These are phyloP conservation scores for Candida coleopterorum DNA, from an alignment of 805 yeast species.

Conservation along the genomic window DNA sequence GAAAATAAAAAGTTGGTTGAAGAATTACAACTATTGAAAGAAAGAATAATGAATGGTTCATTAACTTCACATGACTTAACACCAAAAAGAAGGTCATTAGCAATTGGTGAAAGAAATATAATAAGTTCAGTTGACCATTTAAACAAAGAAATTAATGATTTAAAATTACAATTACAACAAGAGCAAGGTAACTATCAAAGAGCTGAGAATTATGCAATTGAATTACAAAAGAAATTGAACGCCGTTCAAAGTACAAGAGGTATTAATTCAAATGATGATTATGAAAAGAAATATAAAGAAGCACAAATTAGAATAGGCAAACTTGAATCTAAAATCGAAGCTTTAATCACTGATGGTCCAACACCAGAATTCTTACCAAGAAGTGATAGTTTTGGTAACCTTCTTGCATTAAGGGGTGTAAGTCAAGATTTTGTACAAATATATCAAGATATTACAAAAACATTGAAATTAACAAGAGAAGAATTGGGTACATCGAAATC, in stretches of 20 bases:
- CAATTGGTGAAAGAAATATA: conserved; percentile 27
- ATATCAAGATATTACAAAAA: conserved; percentile 46
- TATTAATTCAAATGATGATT: conserved; percentile 27
- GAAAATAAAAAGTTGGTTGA: conserved; percentile 46
- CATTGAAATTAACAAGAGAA: conserved; percentile 40
- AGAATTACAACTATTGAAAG: conserved; percentile 56
- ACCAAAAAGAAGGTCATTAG: conserved; percentile 27
- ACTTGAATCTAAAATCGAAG: conserved; percentile 27
- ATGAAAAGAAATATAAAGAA: conserved; percentile 32
- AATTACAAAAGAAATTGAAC: conserved; percentile 39
- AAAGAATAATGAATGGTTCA: conserved; percentile 58
- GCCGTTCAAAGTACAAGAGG: conserved; percentile 39
- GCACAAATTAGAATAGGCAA: conserved; percentile 29
- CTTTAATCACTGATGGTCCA: conserved; percentile 15
- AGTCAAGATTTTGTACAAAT: conserved; percentile 45
- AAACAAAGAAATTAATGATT: conserved; percentile 43
- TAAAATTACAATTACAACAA: conserved; percentile 45
- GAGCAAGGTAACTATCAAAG: conserved; percentile 48
- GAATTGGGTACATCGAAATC: conserved; percentile 38
- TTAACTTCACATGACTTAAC: conserved; percentile 17
- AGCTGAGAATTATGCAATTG: conserved; percentile 47
- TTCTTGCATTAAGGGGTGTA: conserved; percentile 22
- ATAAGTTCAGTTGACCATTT: conserved; percentile 12
- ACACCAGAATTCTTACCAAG: conserved; percentile 14
- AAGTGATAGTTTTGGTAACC: conserved; percentile 31